A percentile compares a stretch with the other conserved stretches of the same genome.
Evolutionary conservation across 345 rosid genomes (phyloP).

Genomic region (Diplotaxis tenuifolia): DNA sequence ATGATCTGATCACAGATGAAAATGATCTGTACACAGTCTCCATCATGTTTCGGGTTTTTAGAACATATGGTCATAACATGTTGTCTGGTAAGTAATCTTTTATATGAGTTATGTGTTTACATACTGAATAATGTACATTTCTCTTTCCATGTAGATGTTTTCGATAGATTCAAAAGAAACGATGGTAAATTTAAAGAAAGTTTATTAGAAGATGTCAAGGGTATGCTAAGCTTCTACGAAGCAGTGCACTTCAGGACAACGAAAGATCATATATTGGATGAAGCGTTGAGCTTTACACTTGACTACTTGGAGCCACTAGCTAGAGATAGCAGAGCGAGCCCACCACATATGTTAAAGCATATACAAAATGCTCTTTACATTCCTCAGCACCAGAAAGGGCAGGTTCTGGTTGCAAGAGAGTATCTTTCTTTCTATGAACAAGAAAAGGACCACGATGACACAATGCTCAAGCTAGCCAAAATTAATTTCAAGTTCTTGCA

Average conservation of each 20-base stretch:
- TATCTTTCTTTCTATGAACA: constrained; percentile 18
- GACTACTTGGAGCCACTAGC: neutral
- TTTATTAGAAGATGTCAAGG: constrained; percentile 29
- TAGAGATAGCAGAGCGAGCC: neutral
- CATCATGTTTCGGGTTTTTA: neutral
- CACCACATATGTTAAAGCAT: neutral
- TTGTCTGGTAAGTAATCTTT: neutral
- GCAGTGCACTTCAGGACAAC: constrained; percentile 30
- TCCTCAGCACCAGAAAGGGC: neutral
- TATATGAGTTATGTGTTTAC: neutral
- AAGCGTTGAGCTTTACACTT: constrained; percentile 25
- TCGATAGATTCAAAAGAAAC: constrained; percentile 32
- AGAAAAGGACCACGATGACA: neutral
- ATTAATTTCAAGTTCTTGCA: constrained; percentile 13
- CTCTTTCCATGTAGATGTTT: constrained; percentile 30
- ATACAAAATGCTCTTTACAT: constrained; percentile 4
- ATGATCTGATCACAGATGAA: neutral
- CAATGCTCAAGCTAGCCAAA: constrained; percentile 14
- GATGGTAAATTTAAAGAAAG: constrained; percentile 19
- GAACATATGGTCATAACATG: neutral
- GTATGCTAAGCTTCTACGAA: constrained; percentile 42
- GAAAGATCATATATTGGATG: constrained; percentile 39
- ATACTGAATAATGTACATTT: too few relatives aligned
- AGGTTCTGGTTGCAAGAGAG: constrained; percentile 2
- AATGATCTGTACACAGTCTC: neutral